Evolutionary conservation across 108 stramenopile genomes (phyloP).

Genomic region (Schizochytrium sp.): DNA sequence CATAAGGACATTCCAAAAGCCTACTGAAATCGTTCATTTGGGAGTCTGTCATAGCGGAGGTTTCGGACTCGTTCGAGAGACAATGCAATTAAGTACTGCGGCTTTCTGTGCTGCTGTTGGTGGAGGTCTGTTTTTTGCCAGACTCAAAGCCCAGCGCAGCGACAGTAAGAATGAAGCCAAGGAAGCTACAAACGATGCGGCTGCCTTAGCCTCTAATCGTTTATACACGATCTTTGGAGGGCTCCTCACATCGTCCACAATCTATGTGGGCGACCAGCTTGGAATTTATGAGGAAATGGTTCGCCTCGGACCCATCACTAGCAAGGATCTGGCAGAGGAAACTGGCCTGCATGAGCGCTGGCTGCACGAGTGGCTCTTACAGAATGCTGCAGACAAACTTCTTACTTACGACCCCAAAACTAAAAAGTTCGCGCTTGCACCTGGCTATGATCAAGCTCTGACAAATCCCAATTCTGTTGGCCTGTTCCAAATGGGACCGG

Average conservation of each 20-base stretch:
- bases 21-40: too few relatives aligned
- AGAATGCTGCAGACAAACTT: slow-evolving; percentile 30
- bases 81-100: not conserved
- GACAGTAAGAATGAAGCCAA: not conserved
- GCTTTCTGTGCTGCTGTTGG: not conserved
- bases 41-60: too few relatives aligned
- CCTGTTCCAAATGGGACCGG: slow-evolving; percentile 51
- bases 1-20: too few relatives aligned
- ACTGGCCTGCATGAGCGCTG: slow-evolving; percentile 56
- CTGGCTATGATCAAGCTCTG: not conserved
- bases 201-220: not conserved
- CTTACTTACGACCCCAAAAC: slow-evolving; percentile 3
- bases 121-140: not conserved
- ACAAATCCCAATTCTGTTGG: not conserved
- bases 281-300: slow-evolving; percentile 11
- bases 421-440: not conserved
- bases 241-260: slow-evolving; percentile 1
- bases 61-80: too few relatives aligned
- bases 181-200: not conserved
- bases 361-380: slow-evolving; percentile 52
- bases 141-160: not conserved
- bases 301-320: slow-evolving; percentile 1
- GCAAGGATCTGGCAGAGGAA: not conserved
- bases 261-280: slow-evolving; percentile 45
- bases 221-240: slow-evolving; percentile 12